phyloP scores from a whole-genome alignment of 805 yeast genomes.

The Candida nonsorbophila region DNA sequence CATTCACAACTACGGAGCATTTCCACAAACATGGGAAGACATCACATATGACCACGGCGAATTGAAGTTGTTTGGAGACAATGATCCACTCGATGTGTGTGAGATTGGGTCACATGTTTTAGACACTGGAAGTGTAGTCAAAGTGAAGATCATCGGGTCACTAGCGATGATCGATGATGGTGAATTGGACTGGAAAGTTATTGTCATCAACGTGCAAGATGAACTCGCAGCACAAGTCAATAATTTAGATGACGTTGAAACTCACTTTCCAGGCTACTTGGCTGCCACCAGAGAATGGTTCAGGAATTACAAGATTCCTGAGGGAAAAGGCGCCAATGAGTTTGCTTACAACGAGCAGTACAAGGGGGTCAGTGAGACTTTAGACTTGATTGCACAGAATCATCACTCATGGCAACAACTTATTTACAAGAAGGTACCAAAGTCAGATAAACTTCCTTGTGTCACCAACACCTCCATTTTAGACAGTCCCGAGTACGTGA shows the following conservation, averaged over 20 bases:
- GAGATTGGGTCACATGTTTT: constrained; percentile 76
- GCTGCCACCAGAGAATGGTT: constrained; percentile 97
- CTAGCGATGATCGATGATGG: constrained; percentile 94
- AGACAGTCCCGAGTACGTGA: constrained; percentile 20
- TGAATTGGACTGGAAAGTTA: constrained; percentile 87
- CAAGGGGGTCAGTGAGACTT: constrained; percentile 81
- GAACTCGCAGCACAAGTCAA: constrained; percentile 82
- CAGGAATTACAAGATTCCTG: constrained; percentile 96
- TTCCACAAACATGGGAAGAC: constrained; percentile 97
- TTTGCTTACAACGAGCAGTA: constrained; percentile 96
- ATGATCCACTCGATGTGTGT: constrained; percentile 59
- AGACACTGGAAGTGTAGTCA: constrained; percentile 68
- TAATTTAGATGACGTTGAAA: constrained; percentile 88
- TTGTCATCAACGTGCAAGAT: constrained; percentile 78
- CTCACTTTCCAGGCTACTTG: constrained; percentile 85
- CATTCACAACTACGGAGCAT: constrained; percentile 83
- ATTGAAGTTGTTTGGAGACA: constrained; percentile 39
- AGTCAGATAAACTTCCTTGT: constrained; percentile 22
- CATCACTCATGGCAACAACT: constrained; percentile 78
- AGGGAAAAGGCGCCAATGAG: constrained; percentile 94
- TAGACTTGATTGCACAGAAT: constrained; percentile 79
- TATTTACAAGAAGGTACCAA: constrained; percentile 50
- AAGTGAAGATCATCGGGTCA: constrained; percentile 89
- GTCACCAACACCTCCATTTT: constrained; percentile 34
- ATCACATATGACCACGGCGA: constrained; percentile 52